phyloP scores from a whole-genome alignment of 768 basidiomycete species.

The Russula compacta region DNA sequence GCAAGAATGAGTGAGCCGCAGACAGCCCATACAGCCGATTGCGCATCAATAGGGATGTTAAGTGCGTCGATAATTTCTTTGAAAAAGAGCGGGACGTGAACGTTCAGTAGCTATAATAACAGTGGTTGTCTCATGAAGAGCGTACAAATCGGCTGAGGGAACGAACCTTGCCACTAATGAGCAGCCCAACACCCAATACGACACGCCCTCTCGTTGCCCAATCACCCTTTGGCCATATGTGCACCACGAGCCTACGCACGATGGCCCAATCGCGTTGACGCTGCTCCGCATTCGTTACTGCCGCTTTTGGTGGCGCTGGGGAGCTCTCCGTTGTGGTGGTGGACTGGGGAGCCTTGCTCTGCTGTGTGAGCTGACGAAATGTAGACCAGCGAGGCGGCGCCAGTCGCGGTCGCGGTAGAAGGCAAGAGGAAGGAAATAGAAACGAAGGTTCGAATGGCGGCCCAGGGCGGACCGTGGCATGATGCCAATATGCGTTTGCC shows the following conservation, averaged over 20 bases:
- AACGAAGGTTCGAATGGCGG: not conserved
- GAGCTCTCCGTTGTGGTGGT: not conserved
- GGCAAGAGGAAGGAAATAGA: not conserved
- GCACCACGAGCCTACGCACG: conserved; percentile 67
- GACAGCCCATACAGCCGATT: conserved; percentile 81
- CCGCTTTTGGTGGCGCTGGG: not conserved
- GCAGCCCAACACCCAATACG: conserved; percentile 66
- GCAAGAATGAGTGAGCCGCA: conserved; percentile 86
- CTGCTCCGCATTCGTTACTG: conserved; percentile 34
- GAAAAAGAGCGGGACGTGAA: conserved; percentile 97
- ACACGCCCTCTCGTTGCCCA: conserved; percentile 78
- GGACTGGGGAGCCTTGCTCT: not conserved
- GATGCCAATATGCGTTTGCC: not conserved
- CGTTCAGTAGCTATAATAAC: conserved; percentile 66
- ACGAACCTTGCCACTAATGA: conserved; percentile 79
- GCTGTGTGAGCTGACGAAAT: conserved; percentile 3
- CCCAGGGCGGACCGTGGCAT: not conserved
- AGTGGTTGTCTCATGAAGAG: not conserved
- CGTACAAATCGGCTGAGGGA: not conserved
- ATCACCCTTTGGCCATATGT: conserved; percentile 89
- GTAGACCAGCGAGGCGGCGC: not conserved
- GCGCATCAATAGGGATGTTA: conserved; percentile 68
- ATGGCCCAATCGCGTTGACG: conserved; percentile 81
- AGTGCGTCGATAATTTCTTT: conserved; percentile 84
- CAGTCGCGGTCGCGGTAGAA: not conserved